Percentiles rank a stretch among this genome's conserved stretches.
Conservation (phyloP, 305 asterid genomes). For the Plantago coronopus region DNA sequence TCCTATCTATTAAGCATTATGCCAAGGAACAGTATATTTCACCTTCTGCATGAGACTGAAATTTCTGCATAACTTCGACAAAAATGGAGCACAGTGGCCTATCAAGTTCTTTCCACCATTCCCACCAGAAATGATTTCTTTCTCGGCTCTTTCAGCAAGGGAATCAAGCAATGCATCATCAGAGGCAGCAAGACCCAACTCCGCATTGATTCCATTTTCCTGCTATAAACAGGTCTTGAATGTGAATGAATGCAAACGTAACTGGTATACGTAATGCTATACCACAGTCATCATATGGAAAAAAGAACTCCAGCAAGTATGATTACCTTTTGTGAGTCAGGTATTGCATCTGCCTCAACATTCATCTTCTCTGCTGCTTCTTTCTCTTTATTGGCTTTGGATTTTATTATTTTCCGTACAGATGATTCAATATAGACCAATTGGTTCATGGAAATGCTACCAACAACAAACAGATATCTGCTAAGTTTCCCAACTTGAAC, state of each 20-base stretch:
- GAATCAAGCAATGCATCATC: constrained; percentile 86
- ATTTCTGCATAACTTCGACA: constrained; percentile 80
- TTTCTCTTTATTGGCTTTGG: constrained; percentile 64
- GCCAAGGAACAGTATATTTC: constrained; percentile 22
- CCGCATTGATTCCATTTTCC: constrained; percentile 73
- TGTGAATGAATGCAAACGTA: constrained; percentile 19
- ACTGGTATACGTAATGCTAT: constrained; percentile 12
- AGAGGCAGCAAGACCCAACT: constrained; percentile 86
- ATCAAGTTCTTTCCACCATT: constrained; percentile 61
- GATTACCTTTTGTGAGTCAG: constrained; percentile 44
- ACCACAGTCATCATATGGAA: constrained; percentile 12
- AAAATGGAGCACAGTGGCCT: constrained; percentile 67
- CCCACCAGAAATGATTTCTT: constrained; percentile 75
- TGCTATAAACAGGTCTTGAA: constrained; percentile 29
- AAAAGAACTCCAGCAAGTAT: constrained; percentile 5
- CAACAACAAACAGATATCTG: constrained; percentile 63
- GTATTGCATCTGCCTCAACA: constrained; percentile 26
- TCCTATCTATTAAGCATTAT: constrained; percentile 3
- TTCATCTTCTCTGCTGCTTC: constrained; percentile 43
- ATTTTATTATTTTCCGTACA: constrained; percentile 70
- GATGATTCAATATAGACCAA: constrained; percentile 71
- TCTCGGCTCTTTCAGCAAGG: constrained; percentile 80
- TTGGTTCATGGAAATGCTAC: constrained; percentile 93
- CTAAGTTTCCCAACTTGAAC: constrained; percentile 68
- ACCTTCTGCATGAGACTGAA: constrained; percentile 91